phyloP scores from a whole-genome alignment of 1,284 basidiomycete genomes.

The Nidula niveotomentosa region DNA sequence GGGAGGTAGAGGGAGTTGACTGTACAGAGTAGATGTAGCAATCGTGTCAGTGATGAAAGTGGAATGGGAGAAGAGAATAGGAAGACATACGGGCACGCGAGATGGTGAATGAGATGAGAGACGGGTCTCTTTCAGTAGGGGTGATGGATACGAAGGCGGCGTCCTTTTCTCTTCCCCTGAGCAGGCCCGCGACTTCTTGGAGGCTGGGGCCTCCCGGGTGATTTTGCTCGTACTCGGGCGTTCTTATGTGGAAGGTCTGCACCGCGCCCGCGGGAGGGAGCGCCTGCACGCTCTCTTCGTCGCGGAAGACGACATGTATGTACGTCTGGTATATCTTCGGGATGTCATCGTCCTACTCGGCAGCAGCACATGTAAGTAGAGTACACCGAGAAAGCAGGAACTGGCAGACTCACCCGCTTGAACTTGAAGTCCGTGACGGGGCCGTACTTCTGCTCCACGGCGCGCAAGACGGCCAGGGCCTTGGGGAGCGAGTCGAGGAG shows the following conservation, averaged over 20 bases:
- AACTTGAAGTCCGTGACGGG: conserved; percentile 46
- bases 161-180: too few relatives aligned
- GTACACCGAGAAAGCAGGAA: too few relatives aligned
- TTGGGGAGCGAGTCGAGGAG: conserved; percentile 30
- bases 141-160: too few relatives aligned
- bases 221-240: neutral
- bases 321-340: neutral
- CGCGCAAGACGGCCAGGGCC: conserved; percentile 47
- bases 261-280: neutral
- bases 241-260: neutral
- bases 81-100: too few relatives aligned
- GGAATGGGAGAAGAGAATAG: too few relatives aligned
- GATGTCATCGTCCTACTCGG: neutral
- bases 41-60: too few relatives aligned
- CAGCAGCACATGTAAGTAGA: neutral
- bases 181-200: neutral
- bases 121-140: too few relatives aligned
- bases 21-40: too few relatives aligned
- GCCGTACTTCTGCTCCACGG: conserved; percentile 57
- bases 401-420: conserved; percentile 43
- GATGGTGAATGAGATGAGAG: too few relatives aligned
- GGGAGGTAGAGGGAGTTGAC: too few relatives aligned
- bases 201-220: neutral
- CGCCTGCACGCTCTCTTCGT: neutral
- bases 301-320: neutral